Evolutionary conservation across 2,329 filamentous ascomycete species (phyloP).

Genomic region (Penicillium sp.): DNA sequence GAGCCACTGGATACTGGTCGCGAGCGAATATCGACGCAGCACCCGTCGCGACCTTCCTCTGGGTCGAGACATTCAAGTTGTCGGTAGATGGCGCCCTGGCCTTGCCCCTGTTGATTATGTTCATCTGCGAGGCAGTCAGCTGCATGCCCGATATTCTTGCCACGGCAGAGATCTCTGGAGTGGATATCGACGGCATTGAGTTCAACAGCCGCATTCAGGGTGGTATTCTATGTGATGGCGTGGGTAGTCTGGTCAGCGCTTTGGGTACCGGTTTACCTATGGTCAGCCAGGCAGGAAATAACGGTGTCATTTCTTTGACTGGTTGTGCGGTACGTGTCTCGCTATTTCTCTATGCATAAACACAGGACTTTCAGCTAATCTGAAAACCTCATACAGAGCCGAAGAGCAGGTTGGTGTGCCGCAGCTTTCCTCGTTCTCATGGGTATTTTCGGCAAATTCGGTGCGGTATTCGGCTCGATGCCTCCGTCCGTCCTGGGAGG

Average conservation of each 20-base stretch:
- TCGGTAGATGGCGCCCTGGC: conserved; percentile 65
- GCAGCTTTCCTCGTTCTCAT: conserved; percentile 78
- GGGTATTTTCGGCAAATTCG: conserved; percentile 83
- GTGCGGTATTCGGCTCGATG: conserved; percentile 76
- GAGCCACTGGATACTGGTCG: conserved; percentile 77
- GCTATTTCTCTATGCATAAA: neutral
- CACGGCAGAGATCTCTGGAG: conserved; percentile 64
- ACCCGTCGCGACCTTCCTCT: conserved; percentile 66
- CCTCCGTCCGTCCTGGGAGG: conserved; percentile 68
- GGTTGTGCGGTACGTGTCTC: conserved; percentile 63
- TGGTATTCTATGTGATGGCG: conserved; percentile 72
- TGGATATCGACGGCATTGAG: conserved; percentile 64
- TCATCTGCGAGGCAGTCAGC: conserved; percentile 66
- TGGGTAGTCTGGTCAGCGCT: conserved; percentile 74
- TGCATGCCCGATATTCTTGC: conserved; percentile 74
- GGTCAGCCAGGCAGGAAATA: conserved; percentile 81
- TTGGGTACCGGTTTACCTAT: conserved; percentile 80
- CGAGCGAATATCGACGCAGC: conserved; percentile 71
- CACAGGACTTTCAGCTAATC: neutral
- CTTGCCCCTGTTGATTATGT: conserved; percentile 58
- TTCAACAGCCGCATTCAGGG: conserved; percentile 70
- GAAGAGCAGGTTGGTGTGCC: conserved; percentile 77
- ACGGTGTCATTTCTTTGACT: conserved; percentile 80
- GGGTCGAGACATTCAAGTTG: conserved; percentile 67
- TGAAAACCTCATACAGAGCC: conserved; percentile 53